These are phyloP conservation scores for Oleoguttula mirabilis DNA, from an alignment of 495 filamentous ascomycete species.

Conservation along the genomic window DNA sequence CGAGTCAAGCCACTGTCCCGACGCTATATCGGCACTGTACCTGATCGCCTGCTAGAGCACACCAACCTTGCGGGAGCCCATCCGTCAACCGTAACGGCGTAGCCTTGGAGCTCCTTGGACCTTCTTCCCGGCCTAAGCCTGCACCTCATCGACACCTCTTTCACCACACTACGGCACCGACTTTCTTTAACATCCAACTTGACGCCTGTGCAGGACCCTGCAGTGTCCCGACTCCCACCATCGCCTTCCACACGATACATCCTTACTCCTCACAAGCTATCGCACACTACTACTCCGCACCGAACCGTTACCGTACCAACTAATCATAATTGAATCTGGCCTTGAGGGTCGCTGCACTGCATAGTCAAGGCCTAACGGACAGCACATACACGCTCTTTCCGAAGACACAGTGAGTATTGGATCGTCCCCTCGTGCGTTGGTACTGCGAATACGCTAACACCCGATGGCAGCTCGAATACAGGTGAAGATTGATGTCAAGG, in stretches of 20 bases:
- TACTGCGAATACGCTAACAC: too few relatives aligned
- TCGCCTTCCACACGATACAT: neutral
- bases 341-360: constrained; percentile 1
- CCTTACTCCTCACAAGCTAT: constrained; percentile 3
- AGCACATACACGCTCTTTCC: neutral
- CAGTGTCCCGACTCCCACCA: neutral
- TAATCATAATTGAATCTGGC: constrained; percentile 18
- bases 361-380: too few relatives aligned
- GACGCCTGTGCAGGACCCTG: constrained; percentile 21
- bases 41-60: constrained; percentile 16
- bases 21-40: constrained; percentile 14
- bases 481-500: constrained; percentile 9
- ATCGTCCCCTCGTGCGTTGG: too few relatives aligned
- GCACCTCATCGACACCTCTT: constrained; percentile 7
- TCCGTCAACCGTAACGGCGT: constrained; percentile 16
- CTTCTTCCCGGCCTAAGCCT: neutral
- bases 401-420: neutral
- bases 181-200: constrained; percentile 20
- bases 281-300: too few relatives aligned
- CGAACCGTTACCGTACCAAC: neutral
- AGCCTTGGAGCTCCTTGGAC: too few relatives aligned
- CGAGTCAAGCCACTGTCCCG: constrained; percentile 6
- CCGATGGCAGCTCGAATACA: too few relatives aligned
- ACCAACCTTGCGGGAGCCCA: constrained; percentile 12
- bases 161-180: constrained; percentile 6